These are phyloP conservation scores for Colletotrichum abscissum DNA, from an alignment of 2,329 filamentous ascomycete species.

Conservation along the genomic window DNA sequence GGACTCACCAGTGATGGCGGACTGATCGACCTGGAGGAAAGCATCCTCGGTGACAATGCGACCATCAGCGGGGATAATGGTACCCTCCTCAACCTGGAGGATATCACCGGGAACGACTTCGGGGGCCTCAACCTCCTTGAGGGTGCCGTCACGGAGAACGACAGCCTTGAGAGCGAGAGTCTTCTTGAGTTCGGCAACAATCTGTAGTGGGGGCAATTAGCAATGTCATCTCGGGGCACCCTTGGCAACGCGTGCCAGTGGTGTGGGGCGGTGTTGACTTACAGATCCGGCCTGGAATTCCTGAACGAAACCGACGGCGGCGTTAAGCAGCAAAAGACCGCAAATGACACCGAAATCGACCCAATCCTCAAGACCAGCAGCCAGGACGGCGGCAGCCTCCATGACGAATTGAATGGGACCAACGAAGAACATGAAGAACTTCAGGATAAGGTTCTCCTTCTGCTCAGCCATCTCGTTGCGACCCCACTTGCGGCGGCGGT, in stretches of 20 bases:
- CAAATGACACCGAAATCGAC: slow-evolving; percentile 95
- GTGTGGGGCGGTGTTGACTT: slow-evolving; percentile 22
- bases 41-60: slow-evolving; percentile 85
- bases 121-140: slow-evolving; percentile 83
- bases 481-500: slow-evolving; percentile 74
- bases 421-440: slow-evolving; percentile 85
- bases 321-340: slow-evolving; percentile 85
- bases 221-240: slow-evolving; percentile 9
- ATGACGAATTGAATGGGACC: slow-evolving; percentile 95
- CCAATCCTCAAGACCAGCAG: slow-evolving; percentile 88
- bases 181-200: slow-evolving; percentile 92
- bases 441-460: slow-evolving; percentile 85
- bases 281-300: slow-evolving; percentile 86
- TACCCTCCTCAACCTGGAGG: slow-evolving; percentile 90
- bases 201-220: slow-evolving; percentile 47
- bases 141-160: slow-evolving; percentile 82
- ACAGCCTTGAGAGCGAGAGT: slow-evolving; percentile 89
- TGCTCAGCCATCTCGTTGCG: slow-evolving; percentile 93
- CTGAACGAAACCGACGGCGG: slow-evolving; percentile 86
- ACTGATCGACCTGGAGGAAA: slow-evolving; percentile 92
- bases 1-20: slow-evolving; percentile 91
- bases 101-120: slow-evolving; percentile 93
- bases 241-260: slow-evolving; percentile 31
- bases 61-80: slow-evolving; percentile 90
- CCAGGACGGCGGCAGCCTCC: slow-evolving; percentile 85